Evolutionary conservation across 495 filamentous ascomycete species (phyloP), one percentile per base, ranked within the genome.

Genomic region (Extremus antarcticus): DNA sequence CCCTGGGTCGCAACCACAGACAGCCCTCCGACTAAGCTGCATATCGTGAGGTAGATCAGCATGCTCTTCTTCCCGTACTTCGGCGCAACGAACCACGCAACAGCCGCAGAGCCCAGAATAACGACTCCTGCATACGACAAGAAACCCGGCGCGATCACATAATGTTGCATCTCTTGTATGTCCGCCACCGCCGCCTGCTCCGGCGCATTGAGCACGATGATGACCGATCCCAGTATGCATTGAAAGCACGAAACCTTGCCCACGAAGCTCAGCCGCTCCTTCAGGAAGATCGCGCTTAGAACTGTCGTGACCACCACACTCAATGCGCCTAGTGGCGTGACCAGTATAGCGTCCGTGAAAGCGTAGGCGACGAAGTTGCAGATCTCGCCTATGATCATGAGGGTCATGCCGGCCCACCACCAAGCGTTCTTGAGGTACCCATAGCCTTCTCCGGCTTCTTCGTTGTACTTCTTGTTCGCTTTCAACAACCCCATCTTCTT

Each of bases 311-410:
- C 83, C 52, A 98, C 92, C 57, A 98, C 92, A 0, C 88, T 90
- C 49, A 97, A 75, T n/a, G 92, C 92, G 51, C 92, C 92, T 52
- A 98, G 70, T 11, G 94, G 91, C 7, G 92, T 96, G 46, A 98
- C 92, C 57, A 98, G 70, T 62, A 98, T 95, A 47, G 92, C 92
- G 69, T 98, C 92, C 62, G 92, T 90, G 65, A 98, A 97, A 45
- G 88, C 87, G 66, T 98, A 98, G 21, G 92, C 94, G 53, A 87
- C 89, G 64, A 98, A 96, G 70, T 98, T 98, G 80, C 91, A 95
- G 32, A 92, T 81, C 71, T 98, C 92, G 48, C 92, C 92, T 41
- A 97, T 64, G 60, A 97, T 94, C 92, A 98, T 98, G 65, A 98
- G 74, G 19, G 79, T 89, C 94, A 98, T 98, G 59, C 92, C 92